Conservation (phyloP, 2,329 filamentous ascomycete species). For the Colletotrichum sp. region DNA sequence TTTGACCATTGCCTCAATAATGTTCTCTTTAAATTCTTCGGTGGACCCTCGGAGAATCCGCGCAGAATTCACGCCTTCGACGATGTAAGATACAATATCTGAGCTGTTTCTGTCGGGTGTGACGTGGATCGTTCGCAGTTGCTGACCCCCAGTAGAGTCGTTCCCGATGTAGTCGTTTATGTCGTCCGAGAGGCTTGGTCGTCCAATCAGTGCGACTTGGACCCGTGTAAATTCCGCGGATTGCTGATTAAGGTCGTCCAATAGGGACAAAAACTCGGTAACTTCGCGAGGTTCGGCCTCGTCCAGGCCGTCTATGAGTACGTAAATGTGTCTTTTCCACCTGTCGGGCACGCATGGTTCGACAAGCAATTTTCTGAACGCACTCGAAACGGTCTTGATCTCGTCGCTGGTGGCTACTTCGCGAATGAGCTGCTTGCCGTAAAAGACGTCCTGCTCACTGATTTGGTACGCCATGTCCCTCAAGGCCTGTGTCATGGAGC, state of each 20-base stretch:
- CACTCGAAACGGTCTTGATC: constrained; percentile 48
- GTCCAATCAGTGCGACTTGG: constrained; percentile 45
- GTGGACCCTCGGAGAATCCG: constrained; percentile 38
- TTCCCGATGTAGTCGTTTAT: constrained; percentile 39
- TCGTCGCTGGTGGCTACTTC: constrained; percentile 40
- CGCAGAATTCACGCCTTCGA: constrained; percentile 42
- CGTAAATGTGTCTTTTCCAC: constrained; percentile 39
- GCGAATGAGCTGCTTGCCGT: constrained; percentile 44
- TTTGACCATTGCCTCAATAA: constrained; percentile 43
- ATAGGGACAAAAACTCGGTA: constrained; percentile 38
- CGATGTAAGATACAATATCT: constrained; percentile 48
- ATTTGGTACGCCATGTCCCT: constrained; percentile 53
- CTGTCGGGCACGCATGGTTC: constrained; percentile 40
- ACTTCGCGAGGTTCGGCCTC: constrained; percentile 46
- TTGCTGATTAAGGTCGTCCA: constrained; percentile 30
- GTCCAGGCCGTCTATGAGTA: constrained; percentile 54
- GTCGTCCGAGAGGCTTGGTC: constrained; percentile 45
- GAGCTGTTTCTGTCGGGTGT: constrained; percentile 44
- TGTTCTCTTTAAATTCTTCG: constrained; percentile 37
- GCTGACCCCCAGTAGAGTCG: constrained; percentile 27
- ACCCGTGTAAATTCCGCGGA: constrained; percentile 27
- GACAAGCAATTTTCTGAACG: constrained; percentile 45
- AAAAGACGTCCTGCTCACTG: constrained; percentile 48
- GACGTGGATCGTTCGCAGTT: constrained; percentile 45
- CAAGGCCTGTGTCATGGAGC: constrained; percentile 49